Conservation (phyloP, 192 early-diverging fungal species). For the Spizellomyces punctatus region DNA sequence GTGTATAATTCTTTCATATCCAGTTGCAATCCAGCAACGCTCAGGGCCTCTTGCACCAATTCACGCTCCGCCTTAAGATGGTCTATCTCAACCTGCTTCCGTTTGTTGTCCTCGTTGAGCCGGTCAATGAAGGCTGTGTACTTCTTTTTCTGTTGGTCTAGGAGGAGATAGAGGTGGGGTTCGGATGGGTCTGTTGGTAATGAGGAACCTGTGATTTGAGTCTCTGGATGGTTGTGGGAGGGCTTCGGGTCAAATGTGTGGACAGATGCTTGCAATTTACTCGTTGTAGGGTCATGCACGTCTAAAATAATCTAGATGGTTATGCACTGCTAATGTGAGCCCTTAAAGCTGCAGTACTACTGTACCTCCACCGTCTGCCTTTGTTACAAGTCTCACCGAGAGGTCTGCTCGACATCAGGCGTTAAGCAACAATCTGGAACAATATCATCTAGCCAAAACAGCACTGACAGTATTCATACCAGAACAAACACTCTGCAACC, state of each 20-base stretch:
- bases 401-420: conserved; percentile 11
- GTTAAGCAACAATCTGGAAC: background rate
- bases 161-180: conserved; percentile 37
- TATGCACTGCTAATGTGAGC: no score
- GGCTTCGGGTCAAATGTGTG: background rate
- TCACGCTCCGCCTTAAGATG: conserved; percentile 37
- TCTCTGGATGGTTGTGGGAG: conserved; percentile 1
- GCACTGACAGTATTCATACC: conserved; percentile 30
- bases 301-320: no score
- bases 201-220: background rate
- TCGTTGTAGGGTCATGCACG: no score
- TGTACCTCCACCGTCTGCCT: no score
- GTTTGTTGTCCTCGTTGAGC: conserved; percentile 45
- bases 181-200: background rate
- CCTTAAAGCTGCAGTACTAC: no score
- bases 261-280: no score
- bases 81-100: conserved; percentile 49
- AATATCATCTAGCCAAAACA: conserved; percentile 3
- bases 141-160: conserved; percentile 48
- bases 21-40: conserved; percentile 32
- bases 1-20: conserved; percentile 38
- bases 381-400: conserved; percentile 7
- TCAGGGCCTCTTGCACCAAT: conserved; percentile 39
- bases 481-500: conserved; percentile 44
- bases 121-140: conserved; percentile 45